Conservation (phyloP, 2,329 filamentous ascomycete genomes). For the Teratosphaeria zuluensis region DNA sequence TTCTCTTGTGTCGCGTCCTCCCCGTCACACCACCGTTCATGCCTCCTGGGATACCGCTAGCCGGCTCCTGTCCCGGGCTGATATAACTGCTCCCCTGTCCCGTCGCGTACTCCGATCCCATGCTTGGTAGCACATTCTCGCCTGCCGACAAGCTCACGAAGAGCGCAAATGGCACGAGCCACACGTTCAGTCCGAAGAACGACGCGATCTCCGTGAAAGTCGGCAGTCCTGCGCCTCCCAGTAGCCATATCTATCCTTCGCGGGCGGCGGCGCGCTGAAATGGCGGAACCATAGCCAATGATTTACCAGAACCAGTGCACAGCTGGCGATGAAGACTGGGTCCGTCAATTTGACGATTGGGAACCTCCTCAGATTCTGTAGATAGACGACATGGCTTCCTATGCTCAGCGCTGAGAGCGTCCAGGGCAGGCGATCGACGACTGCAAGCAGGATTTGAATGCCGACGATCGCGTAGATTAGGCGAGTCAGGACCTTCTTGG, state of each 20-base stretch:
- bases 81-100: constrained; percentile 45
- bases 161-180: constrained; percentile 88
- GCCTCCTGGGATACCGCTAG: constrained; percentile 31
- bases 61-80: constrained; percentile 32
- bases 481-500: constrained; percentile 73
- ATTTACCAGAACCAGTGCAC: constrained; percentile 74
- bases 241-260: constrained; percentile 52
- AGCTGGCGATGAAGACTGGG: constrained; percentile 76
- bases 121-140: constrained; percentile 88
- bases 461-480: constrained; percentile 76
- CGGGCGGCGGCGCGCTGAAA: constrained; percentile 56
- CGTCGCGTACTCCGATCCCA: constrained; percentile 66
- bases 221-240: constrained; percentile 46
- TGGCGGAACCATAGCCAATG: constrained; percentile 95
- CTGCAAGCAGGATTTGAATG: constrained; percentile 62
- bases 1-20: constrained; percentile 37
- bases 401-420: constrained; percentile 65
- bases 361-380: constrained; percentile 71
- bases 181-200: constrained; percentile 93
- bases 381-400: constrained; percentile 72
- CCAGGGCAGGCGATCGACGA: constrained; percentile 81
- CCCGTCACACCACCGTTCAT: constrained; percentile 30
- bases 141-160: constrained; percentile 91
- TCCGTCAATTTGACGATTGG: constrained; percentile 77
- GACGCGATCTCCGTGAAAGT: constrained; percentile 90